These are phyloP conservation scores for Lactarius psammicola DNA, from an alignment of 768 basidiomycete species.

Conservation along the genomic window DNA sequence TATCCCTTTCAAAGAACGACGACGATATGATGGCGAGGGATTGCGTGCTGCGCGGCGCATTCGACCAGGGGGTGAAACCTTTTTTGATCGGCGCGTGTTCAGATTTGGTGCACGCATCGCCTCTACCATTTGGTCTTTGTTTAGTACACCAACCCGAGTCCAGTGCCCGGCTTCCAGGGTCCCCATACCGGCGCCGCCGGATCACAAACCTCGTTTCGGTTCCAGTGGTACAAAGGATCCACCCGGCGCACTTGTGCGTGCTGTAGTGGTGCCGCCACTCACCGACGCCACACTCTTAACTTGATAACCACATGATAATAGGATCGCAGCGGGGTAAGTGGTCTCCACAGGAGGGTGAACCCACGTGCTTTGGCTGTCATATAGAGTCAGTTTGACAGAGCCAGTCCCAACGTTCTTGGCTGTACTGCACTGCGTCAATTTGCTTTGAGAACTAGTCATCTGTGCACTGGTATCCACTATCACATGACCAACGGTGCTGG, in stretches of 20 bases:
- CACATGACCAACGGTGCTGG: slow-evolving; percentile 11
- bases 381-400: background rate
- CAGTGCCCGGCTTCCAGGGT: slow-evolving; percentile 12
- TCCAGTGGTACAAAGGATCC: background rate
- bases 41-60: background rate
- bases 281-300: background rate
- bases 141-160: background rate
- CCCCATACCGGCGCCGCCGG: background rate
- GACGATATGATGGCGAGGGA: background rate
- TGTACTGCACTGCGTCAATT: background rate
- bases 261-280: background rate
- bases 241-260: background rate
- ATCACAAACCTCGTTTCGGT: background rate
- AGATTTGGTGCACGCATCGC: slow-evolving; percentile 15
- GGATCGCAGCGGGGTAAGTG: background rate
- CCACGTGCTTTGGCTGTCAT: background rate
- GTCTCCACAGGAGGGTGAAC: background rate
- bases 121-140: slow-evolving; percentile 7
- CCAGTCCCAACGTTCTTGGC: background rate
- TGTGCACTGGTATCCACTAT: slow-evolving; percentile 2
- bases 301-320: background rate
- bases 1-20: background rate
- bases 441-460: background rate
- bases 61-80: background rate
- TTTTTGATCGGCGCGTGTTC: slow-evolving; percentile 15